A percentile compares a stretch with the other conserved stretches of the same genome.
These are phyloP conservation scores for Globisporangium cylindrosporum DNA, from an alignment of 352 stramenopile species.

Conservation along the genomic window DNA sequence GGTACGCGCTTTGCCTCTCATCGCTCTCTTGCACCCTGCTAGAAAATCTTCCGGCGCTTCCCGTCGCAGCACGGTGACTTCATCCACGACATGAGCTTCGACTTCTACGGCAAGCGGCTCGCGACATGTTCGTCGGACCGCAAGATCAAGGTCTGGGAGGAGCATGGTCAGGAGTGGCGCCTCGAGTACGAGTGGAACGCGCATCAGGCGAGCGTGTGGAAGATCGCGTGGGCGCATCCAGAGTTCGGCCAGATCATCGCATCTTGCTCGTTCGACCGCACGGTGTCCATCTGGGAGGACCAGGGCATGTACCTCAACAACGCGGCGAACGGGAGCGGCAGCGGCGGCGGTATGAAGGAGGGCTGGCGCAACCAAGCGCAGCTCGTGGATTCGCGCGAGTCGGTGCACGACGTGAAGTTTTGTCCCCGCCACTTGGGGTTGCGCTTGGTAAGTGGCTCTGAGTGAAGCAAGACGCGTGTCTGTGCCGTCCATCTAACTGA, in stretches of 20 bases:
- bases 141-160: constrained; percentile 91
- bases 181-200: constrained; percentile 89
- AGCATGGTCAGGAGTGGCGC: constrained; percentile 79
- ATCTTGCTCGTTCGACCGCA: constrained; percentile 92
- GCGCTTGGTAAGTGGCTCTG: constrained; percentile 51
- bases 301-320: constrained; percentile 58
- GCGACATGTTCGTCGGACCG: constrained; percentile 91
- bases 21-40: not conserved
- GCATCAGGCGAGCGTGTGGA: constrained; percentile 90
- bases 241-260: constrained; percentile 96
- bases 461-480: constrained; percentile 1
- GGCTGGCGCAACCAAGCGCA: constrained; percentile 84
- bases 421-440: constrained; percentile 92
- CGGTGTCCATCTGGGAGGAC: constrained; percentile 95
- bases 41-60: constrained; percentile 84
- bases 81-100: constrained; percentile 92
- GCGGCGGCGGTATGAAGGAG: constrained; percentile 33
- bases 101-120: constrained; percentile 91
- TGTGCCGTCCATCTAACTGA: not conserved
- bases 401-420: constrained; percentile 96
- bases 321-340: constrained; percentile 3
- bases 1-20: not conserved
- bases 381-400: constrained; percentile 90
- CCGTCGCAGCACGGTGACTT: constrained; percentile 88
- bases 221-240: constrained; percentile 93